Evolutionary conservation across 768 basidiomycete species (phyloP), one percentile per base, ranked within the genome.

Genomic region (Exidia glandulosa): DNA sequence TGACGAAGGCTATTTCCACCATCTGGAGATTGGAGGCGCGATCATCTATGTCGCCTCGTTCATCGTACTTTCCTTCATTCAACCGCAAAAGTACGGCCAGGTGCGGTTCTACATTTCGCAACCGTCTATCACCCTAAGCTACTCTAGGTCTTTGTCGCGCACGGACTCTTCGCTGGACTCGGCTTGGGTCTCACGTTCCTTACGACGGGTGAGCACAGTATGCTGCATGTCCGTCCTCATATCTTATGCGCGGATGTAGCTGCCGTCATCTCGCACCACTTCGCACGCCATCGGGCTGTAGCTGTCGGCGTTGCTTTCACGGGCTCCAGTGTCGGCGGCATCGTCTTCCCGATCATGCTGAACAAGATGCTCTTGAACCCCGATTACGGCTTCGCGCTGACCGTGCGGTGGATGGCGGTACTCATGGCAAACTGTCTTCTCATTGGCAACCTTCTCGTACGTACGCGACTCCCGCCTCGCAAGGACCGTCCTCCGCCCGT

Each of bases 121-220:
- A 25, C 34, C 12, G 41, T 9, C 37, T 34, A 59, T 59, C 16
- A 57, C 6, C 23, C 23, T 56, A 32, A 60, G 25, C 61, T 14
- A 13, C 9, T 5, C 9, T 27, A 62, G 58, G 58, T 62, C n/a
- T 13, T 56, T 27, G 19, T 60, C 29, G 34, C 50, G 2, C 61
- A 57, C 48, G 58, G 58, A 16, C 12, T 57, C 16, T 74, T 74
- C 3, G 63, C 77, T 19, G 79, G 83, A 13, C 72, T 84, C 30
- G 80, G 79, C 3, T 72, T 77, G 37, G 83, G 82, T 2, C 63
- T 79, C 56, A 72, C 77, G 36, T 83, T 79, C 62, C 72, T 81
- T 31, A 84, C 84, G 19, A 45, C 41, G 23, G 41, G 41, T 45
- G 19, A 19, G 41, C 34, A 16, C 7, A 36, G 16, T 36, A 36